These are phyloP conservation scores for Candida ascalaphidarum DNA, from an alignment of 805 yeast species.

Conservation along the genomic window DNA sequence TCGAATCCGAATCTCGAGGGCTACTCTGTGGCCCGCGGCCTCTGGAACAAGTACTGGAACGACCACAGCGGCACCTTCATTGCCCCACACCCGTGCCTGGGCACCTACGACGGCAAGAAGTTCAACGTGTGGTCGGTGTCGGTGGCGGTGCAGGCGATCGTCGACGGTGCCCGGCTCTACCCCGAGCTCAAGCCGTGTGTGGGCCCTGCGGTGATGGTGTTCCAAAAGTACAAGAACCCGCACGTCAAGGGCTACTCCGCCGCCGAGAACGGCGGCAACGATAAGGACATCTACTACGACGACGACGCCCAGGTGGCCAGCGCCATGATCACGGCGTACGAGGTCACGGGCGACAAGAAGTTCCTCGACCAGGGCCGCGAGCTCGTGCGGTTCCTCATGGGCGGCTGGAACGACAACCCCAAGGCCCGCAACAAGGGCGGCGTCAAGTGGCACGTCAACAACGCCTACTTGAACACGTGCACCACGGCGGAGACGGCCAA, in stretches of 20 bases:
- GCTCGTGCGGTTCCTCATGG: slow-evolving; percentile 52
- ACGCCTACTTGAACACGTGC: slow-evolving; percentile 54
- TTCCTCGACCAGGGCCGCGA: slow-evolving; percentile 51
- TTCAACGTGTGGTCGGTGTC: slow-evolving; percentile 66
- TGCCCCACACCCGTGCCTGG: slow-evolving; percentile 28
- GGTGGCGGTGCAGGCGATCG: slow-evolving; percentile 57
- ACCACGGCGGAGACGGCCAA: slow-evolving; percentile 63
- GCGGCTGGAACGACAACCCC: slow-evolving; percentile 48
- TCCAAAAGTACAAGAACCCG: slow-evolving; percentile 44
- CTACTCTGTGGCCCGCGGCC: slow-evolving; percentile 21
- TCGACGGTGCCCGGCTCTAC: slow-evolving; percentile 52
- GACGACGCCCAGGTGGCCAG: slow-evolving; percentile 71
- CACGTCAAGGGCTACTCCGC: slow-evolving; percentile 54
- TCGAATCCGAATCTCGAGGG: slow-evolving; percentile 12
- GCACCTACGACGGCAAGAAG: slow-evolving; percentile 40
- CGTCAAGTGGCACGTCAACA: slow-evolving; percentile 56
- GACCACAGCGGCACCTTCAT: slow-evolving; percentile 25
- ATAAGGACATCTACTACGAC: slow-evolving; percentile 60
- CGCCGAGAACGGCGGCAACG: slow-evolving; percentile 49
- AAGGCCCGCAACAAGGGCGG: slow-evolving; percentile 46
- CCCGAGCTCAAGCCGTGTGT: slow-evolving; percentile 45
- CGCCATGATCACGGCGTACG: slow-evolving; percentile 57
- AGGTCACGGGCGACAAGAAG: slow-evolving; percentile 49
- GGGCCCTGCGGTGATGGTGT: slow-evolving; percentile 41
- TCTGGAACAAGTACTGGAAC: slow-evolving; percentile 38